phyloP scores from a whole-genome alignment of 2,329 filamentous ascomycete species.

The Neonectria hederae region DNA sequence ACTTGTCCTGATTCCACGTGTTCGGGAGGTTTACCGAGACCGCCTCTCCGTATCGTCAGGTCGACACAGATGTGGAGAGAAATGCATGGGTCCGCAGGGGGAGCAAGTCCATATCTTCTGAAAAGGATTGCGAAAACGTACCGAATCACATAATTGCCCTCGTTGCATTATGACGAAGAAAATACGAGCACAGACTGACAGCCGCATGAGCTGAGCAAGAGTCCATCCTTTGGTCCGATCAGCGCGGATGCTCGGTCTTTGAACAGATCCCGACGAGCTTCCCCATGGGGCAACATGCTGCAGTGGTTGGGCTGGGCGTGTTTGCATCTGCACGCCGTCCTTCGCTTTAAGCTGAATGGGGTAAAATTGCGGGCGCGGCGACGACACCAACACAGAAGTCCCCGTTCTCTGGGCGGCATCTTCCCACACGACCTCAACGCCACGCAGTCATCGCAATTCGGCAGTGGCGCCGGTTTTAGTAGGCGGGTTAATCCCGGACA shows the following conservation, averaged over 20 bases:
- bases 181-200: not conserved
- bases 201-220: not conserved
- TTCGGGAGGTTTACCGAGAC: not conserved
- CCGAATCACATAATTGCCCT: not conserved
- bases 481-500: conserved; percentile 1
- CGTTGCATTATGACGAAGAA: not conserved
- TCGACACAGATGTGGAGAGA: not conserved
- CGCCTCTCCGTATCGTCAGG: not conserved
- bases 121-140: not conserved
- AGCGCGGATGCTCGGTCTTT: not conserved
- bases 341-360: not conserved
- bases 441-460: conserved; percentile 11
- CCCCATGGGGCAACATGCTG: conserved; percentile 12
- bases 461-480: conserved; percentile 11
- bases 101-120: too few relatives aligned
- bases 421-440: not conserved
- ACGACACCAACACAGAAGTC: not conserved
- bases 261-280: conserved; percentile 6
- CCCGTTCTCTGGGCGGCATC: not conserved
- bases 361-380: not conserved
- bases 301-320: not conserved
- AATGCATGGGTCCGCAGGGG: not conserved
- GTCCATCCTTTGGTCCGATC: not conserved
- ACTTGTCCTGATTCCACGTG: too few relatives aligned
- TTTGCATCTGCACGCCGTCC: not conserved